Evolutionary conservation across 2,329 filamentous ascomycete species (phyloP).

Genomic region (Aspergillus sp.): DNA sequence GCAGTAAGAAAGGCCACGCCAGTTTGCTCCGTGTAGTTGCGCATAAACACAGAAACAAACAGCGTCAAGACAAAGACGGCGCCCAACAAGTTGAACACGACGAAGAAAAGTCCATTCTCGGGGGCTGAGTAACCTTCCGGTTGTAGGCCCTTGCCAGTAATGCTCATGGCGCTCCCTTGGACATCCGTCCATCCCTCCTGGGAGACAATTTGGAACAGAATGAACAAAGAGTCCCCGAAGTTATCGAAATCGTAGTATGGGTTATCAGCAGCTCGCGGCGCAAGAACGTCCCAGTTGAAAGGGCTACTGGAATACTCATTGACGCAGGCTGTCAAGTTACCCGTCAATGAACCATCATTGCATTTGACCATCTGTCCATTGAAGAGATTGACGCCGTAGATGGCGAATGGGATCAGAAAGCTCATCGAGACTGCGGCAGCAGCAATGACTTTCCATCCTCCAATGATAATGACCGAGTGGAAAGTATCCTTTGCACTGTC

Average conservation of each 20-base stretch:
- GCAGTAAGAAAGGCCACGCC: constrained; percentile 94
- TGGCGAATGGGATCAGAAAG: constrained; percentile 91
- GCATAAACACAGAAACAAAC: constrained; percentile 99
- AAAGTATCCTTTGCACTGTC: constrained; percentile 95
- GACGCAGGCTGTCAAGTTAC: constrained; percentile 66
- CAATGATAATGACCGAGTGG: constrained; percentile 90
- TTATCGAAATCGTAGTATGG: constrained; percentile 90
- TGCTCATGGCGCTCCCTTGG: constrained; percentile 78
- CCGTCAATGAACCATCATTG: constrained; percentile 66
- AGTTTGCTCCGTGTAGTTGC: constrained; percentile 98
- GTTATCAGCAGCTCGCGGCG: constrained; percentile 77
- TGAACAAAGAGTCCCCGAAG: constrained; percentile 90
- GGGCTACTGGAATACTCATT: constrained; percentile 77
- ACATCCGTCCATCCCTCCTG: constrained; percentile 98
- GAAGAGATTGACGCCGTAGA: constrained; percentile 93
- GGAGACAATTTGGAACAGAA: constrained; percentile 97
- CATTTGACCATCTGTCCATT: constrained; percentile 75
- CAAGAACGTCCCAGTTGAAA: constrained; percentile 79
- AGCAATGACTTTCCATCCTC: constrained; percentile 89
- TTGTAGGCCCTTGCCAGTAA: constrained; percentile 73
- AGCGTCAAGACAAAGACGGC: constrained; percentile 95
- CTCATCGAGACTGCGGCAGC: constrained; percentile 92
- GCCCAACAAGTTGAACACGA: constrained; percentile 92
- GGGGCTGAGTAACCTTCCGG: constrained; percentile 67
- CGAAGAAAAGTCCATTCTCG: constrained; percentile 90